Percentiles rank a stretch among this genome's conserved stretches.
Evolutionary conservation across 2,329 filamentous ascomycete genomes (phyloP).

Genomic region (Cytospora mali): DNA sequence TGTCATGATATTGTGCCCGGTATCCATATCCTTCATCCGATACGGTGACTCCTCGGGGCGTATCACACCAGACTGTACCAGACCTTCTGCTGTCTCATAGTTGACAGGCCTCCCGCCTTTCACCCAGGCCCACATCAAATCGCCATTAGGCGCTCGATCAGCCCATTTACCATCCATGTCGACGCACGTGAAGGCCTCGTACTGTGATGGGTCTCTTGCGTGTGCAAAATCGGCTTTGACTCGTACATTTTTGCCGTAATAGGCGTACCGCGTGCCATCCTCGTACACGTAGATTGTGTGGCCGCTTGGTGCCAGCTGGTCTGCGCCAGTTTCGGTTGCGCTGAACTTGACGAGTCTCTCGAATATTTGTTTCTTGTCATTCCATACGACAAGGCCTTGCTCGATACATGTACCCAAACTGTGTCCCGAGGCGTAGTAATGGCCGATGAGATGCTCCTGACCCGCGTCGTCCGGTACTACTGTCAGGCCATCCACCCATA

Average conservation of each 20-base stretch:
- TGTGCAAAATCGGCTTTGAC: constrained; percentile 22
- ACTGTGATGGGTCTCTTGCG: constrained; percentile 22
- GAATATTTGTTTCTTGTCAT: constrained; percentile 14
- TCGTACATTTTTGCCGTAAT: constrained; percentile 25
- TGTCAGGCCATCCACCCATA: constrained; percentile 27
- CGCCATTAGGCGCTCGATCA: constrained; percentile 13
- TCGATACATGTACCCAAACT: constrained; percentile 13
- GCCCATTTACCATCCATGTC: constrained; percentile 10
- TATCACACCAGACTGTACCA: constrained; percentile 17
- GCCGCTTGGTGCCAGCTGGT: constrained; percentile 13
- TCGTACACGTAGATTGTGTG: constrained; percentile 22
- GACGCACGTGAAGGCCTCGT: constrained; percentile 27
- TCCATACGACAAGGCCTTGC: constrained; percentile 23
- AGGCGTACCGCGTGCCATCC: constrained; percentile 20
- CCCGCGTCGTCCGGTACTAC: constrained; percentile 13
- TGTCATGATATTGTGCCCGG: constrained; percentile 13
- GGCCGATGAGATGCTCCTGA: constrained; percentile 16
- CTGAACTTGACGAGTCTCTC: constrained; percentile 19
- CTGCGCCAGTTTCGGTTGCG: not conserved
- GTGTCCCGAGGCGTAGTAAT: constrained; percentile 18
- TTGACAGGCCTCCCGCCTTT: constrained; percentile 25
- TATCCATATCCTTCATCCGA: constrained; percentile 16
- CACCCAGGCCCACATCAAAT: constrained; percentile 24
- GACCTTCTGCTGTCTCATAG: constrained; percentile 16
- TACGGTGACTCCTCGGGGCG: constrained; percentile 24